phyloP scores from a whole-genome alignment of 169 alveolate species.

The Plasmodium gonderi region DNA sequence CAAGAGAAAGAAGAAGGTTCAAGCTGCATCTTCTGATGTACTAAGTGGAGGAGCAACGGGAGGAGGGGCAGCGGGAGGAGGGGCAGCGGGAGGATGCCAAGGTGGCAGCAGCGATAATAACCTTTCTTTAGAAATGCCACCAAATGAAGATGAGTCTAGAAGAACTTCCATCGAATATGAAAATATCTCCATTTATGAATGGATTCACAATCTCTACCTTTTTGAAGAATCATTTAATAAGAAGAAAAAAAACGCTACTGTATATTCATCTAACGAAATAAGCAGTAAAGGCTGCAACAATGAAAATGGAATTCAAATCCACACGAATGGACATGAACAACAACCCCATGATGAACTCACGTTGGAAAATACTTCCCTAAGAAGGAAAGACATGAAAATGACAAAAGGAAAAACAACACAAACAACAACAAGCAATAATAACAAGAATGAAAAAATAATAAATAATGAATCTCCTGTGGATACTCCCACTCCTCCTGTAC shows the following conservation, averaged over 20 bases:
- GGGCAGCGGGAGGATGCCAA: not conserved
- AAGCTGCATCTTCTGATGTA: no score
- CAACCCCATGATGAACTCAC: not conserved
- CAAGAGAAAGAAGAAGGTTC: not conserved
- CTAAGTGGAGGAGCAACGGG: no score
- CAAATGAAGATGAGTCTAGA: constrained; percentile 6
- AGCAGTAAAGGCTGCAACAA: not conserved
- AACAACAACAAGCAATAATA: not conserved
- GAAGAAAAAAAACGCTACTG: constrained; percentile 29
- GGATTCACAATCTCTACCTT: constrained; percentile 65
- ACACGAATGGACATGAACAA: no score
- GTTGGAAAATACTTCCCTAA: not conserved
- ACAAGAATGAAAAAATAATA: not conserved
- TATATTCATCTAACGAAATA: constrained; percentile 7
- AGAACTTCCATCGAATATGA: constrained; percentile 36
- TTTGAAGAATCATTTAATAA: constrained; percentile 73
- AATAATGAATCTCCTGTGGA: not conserved
- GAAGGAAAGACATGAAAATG: not conserved
- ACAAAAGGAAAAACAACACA: not conserved
- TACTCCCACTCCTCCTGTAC: not conserved
- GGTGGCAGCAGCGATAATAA: not conserved
- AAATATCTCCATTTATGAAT: constrained; percentile 53
- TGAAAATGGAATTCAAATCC: not conserved
- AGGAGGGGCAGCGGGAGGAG: no score
- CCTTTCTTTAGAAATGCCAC: not conserved